Evolutionary conservation across 129 eudicot species (phyloP), one percentile per base, ranked within the genome.

Genomic region (Chrysanthemum makinoi): DNA sequence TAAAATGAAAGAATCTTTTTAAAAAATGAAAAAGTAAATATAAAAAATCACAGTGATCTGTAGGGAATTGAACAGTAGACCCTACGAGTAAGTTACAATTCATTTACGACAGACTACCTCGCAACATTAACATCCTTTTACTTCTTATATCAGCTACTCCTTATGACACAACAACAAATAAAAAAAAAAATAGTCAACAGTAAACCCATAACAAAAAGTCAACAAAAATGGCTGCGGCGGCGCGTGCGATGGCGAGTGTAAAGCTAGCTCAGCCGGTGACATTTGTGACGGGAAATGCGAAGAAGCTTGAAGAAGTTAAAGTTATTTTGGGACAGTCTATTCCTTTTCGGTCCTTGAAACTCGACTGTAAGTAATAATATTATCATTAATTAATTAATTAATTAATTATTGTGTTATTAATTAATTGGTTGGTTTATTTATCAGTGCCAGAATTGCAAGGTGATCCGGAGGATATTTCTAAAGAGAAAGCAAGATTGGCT

Each of bases 381-480:
- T 67, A 2, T 43, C 10, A 67, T 52, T 15, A 11, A 39, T 19
- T 30, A 0, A 11, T 3, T 4, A 30, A 30, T 30, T 30, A 0
- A 30, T 30, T 30, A 30, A 0, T 3, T 30, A 30, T 30, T 26
- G 48, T 35, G 9, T 60, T 0, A 14, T 7, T 15, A 14, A 9
- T 28, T 17, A 28, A 15, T 63, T 71, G 68, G 52, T 33, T 48
- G 13, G 12, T 20, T 62, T 20, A 18, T 60, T 4, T 35, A 46
- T 54, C 79, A 91, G 96, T 91, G 69, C 96, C 96, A 4, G 97
- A 91, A 73, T 44, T 91, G 63, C 96, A 91, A 85, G 96, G 97
- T 1, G 97, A 91, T 49, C 97, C 97, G 1, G 96, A 86, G 66
- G 96, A 88, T 26, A 91, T 91, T 35, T 83, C 97, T 10, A 91